Percentiles rank a stretch among this genome's conserved stretches.
These are phyloP conservation scores for Tanozyma kutaoensis DNA, from an alignment of 805 yeast species.

Conservation along the genomic window DNA sequence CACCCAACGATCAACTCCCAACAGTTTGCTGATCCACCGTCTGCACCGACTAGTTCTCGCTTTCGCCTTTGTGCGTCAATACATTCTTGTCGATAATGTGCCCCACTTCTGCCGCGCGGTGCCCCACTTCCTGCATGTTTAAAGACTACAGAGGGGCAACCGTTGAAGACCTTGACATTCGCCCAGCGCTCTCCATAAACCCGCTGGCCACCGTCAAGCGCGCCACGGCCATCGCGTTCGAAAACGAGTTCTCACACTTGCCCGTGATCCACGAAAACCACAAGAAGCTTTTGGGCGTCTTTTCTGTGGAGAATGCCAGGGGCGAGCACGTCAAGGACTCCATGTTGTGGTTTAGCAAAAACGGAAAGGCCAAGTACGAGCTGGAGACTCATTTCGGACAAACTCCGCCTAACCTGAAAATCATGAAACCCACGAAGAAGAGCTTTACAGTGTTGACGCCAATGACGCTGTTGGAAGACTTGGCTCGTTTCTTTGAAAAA, in stretches of 20 bases:
- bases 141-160: slow-evolving; percentile 41
- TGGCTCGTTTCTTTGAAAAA: slow-evolving; percentile 34
- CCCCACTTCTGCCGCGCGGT: no score
- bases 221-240: slow-evolving; percentile 43
- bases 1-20: no score
- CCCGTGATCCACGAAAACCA: slow-evolving; percentile 38
- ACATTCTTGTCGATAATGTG: no score
- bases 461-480: slow-evolving; percentile 37
- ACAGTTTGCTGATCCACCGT: no score
- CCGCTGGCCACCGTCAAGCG: slow-evolving; percentile 33
- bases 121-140: no score
- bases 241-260: slow-evolving; percentile 37
- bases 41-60: no score
- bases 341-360: slow-evolving; percentile 31
- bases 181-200: slow-evolving; percentile 41
- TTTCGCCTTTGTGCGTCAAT: no score
- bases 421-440: slow-evolving; percentile 20
- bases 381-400: slow-evolving; percentile 2
- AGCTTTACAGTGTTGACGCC: slow-evolving; percentile 36
- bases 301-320: slow-evolving; percentile 24
- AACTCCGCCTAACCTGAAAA: slow-evolving; percentile 17
- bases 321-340: no score
- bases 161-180: slow-evolving; percentile 44
- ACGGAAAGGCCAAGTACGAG: slow-evolving; percentile 18
- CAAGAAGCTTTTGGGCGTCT: slow-evolving; percentile 35